These are phyloP conservation scores for Malus hybrid DNA, from an alignment of 331 rosid genomes.

Conservation along the genomic window DNA sequence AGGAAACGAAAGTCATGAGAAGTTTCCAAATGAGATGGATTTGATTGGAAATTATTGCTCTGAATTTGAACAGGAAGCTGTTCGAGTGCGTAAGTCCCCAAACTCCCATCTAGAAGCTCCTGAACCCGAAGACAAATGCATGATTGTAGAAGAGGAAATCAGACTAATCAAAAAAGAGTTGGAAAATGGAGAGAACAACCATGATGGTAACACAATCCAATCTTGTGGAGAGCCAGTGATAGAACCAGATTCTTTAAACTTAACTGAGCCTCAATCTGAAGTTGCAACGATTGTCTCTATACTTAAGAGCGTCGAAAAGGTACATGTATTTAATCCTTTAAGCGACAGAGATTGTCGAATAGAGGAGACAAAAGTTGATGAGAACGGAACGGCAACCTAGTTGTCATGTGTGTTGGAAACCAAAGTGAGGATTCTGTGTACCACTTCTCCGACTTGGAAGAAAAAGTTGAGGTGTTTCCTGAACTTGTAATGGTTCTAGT, in stretches of 20 bases:
- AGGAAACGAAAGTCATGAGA: not conserved
- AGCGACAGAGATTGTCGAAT: slow-evolving; percentile 7
- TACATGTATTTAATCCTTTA: slow-evolving; percentile 4
- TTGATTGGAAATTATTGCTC: slow-evolving; percentile 10
- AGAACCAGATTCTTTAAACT: slow-evolving; percentile 14
- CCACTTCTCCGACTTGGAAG: slow-evolving; percentile 12
- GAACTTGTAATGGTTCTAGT: slow-evolving; percentile 17
- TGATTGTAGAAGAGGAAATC: slow-evolving; percentile 21
- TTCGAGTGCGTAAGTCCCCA: not conserved
- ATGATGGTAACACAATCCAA: slow-evolving; percentile 14
- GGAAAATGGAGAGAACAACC: slow-evolving; percentile 21
- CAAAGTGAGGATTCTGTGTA: slow-evolving; percentile 29
- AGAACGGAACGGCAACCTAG: slow-evolving; percentile 17
- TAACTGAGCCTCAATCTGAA: slow-evolving; percentile 4
- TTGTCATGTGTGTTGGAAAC: slow-evolving; percentile 7
- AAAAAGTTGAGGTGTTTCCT: slow-evolving; percentile 7
- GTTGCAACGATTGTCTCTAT: slow-evolving; percentile 9
- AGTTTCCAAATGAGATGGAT: slow-evolving; percentile 16
- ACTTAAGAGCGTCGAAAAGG: slow-evolving; percentile 12
- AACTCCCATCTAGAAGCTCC: slow-evolving; percentile 11
- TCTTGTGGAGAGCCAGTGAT: slow-evolving; percentile 7
- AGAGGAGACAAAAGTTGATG: slow-evolving; percentile 20
- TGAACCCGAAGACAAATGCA: slow-evolving; percentile 25
- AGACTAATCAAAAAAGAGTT: slow-evolving; percentile 11
- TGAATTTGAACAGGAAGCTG: slow-evolving; percentile 20